Evolutionary conservation across 2,329 filamentous ascomycete species (phyloP).

Genomic region (Cladosporium colombiae): DNA sequence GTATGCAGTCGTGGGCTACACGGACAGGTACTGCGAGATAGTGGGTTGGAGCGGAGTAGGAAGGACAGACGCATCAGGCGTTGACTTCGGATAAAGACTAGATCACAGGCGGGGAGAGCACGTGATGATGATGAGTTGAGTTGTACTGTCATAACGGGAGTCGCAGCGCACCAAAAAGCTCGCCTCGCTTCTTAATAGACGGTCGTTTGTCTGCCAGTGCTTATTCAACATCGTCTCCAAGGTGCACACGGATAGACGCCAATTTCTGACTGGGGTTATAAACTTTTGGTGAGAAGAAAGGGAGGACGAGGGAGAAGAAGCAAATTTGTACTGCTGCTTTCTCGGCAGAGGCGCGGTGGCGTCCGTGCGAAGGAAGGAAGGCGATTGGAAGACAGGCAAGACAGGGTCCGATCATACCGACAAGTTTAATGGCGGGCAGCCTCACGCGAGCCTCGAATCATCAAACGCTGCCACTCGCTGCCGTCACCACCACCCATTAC

Average conservation of each 20-base stretch:
- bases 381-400: background rate
- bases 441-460: constrained; percentile 2
- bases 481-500: too few relatives aligned
- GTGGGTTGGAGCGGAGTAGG: background rate
- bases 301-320: constrained; percentile 16
- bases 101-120: constrained; percentile 17
- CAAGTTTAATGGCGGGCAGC: background rate
- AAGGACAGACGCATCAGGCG: constrained; percentile 3
- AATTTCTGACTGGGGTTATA: constrained; percentile 47
- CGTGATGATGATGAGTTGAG: background rate
- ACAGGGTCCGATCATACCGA: background rate
- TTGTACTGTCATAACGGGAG: constrained; percentile 38
- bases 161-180: constrained; percentile 28
- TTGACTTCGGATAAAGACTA: background rate
- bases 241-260: constrained; percentile 12
- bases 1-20: background rate
- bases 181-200: constrained; percentile 39
- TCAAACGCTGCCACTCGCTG: background rate
- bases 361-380: background rate
- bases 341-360: background rate
- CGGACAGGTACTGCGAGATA: background rate
- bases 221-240: constrained; percentile 54
- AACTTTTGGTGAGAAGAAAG: constrained; percentile 56
- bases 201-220: constrained; percentile 48
- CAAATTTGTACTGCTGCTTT: background rate